Evolutionary conservation across 352 stramenopile genomes (phyloP).

Genomic region (Stramenopiles sp.): DNA sequence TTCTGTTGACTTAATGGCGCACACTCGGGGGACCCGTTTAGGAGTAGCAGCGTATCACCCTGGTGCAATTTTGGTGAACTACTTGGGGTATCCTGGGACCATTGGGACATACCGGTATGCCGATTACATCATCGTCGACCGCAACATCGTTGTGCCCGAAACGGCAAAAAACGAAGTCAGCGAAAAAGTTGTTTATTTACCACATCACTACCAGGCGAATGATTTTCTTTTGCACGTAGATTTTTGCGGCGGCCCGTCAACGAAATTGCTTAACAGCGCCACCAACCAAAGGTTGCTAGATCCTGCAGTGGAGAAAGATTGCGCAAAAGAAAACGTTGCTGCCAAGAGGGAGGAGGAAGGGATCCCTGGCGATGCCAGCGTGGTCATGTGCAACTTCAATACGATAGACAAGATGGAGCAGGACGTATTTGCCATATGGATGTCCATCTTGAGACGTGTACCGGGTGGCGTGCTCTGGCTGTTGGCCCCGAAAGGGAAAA

Average conservation of each 20-base stretch:
- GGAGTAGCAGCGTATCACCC: conserved; percentile 33
- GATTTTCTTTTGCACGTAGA: conserved; percentile 34
- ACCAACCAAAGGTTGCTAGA: conserved; percentile 19
- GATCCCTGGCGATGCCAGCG: not conserved
- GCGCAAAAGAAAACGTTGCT: too few relatives aligned
- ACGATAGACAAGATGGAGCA: conserved; percentile 57
- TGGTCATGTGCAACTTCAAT: conserved; percentile 43
- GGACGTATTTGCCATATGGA: conserved; percentile 41
- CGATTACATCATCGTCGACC: conserved; percentile 53
- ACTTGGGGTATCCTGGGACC: conserved; percentile 67
- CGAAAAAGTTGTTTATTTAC: conserved; percentile 63
- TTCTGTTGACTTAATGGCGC: conserved; percentile 66
- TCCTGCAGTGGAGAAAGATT: too few relatives aligned
- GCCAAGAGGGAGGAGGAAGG: not conserved
- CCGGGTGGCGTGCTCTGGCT: conserved; percentile 37
- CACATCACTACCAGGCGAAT: conserved; percentile 69
- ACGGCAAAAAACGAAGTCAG: conserved; percentile 31
- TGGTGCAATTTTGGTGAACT: conserved; percentile 50
- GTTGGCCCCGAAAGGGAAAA: conserved; percentile 29
- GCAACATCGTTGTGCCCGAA: conserved; percentile 37
- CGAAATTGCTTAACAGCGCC: not conserved
- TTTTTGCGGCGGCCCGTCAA: conserved; percentile 21
- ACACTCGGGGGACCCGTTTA: conserved; percentile 52
- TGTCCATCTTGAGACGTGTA: conserved; percentile 33
- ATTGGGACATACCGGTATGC: conserved; percentile 38